These are phyloP conservation scores for Blastobotrys chiropterorum DNA, from an alignment of 805 yeast species.

Conservation along the genomic window DNA sequence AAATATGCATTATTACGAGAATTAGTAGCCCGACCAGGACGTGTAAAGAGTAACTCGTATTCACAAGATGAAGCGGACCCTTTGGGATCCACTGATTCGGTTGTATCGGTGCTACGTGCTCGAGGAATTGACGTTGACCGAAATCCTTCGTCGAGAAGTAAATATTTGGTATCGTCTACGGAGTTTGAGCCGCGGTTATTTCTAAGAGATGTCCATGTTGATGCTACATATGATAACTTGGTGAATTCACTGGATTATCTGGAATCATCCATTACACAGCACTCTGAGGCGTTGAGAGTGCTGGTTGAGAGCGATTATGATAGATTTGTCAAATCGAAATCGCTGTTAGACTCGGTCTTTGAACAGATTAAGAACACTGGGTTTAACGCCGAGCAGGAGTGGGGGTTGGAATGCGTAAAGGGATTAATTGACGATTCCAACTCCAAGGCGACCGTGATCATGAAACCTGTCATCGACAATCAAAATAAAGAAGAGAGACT, in stretches of 20 bases:
- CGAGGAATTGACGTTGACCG: constrained; percentile 35
- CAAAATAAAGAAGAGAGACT: constrained; percentile 44
- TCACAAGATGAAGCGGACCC: constrained; percentile 45
- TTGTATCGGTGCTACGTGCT: constrained; percentile 38
- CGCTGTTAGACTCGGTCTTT: constrained; percentile 55
- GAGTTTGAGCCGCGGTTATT: constrained; percentile 53
- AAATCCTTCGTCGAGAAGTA: constrained; percentile 32
- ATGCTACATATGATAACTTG: constrained; percentile 48
- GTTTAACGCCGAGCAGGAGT: constrained; percentile 25
- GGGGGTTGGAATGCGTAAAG: constrained; percentile 33
- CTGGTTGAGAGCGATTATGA: constrained; percentile 56
- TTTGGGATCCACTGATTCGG: constrained; percentile 44
- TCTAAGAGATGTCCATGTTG: constrained; percentile 48
- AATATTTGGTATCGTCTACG: constrained; percentile 50
- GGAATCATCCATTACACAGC: constrained; percentile 43
- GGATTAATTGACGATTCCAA: constrained; percentile 41
- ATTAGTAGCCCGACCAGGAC: constrained; percentile 5
- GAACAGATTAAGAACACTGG: constrained; percentile 43
- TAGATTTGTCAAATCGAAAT: constrained; percentile 58
- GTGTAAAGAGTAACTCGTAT: neutral
- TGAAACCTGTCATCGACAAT: constrained; percentile 54
- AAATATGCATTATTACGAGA: constrained; percentile 19
- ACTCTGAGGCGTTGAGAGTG: constrained; percentile 43
- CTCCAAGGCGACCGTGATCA: constrained; percentile 45
- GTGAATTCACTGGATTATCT: constrained; percentile 42